phyloP scores from a whole-genome alignment of 139 green algal species.

The Medakamo hakoo region DNA sequence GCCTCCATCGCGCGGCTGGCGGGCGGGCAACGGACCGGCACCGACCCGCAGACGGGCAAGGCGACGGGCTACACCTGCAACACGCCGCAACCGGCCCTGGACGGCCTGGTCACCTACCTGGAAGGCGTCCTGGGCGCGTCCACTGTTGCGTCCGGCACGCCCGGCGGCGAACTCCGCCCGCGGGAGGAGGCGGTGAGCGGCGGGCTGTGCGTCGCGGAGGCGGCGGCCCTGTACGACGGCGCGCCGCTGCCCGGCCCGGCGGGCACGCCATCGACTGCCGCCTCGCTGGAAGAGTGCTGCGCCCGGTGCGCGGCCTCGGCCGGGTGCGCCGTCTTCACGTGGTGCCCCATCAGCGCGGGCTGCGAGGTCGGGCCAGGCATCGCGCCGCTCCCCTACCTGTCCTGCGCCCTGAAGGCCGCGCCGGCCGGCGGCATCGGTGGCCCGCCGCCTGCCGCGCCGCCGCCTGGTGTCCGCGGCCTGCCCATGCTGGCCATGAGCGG shows the following conservation, averaged over 20 bases:
- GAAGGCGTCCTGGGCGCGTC: too few species aligned
- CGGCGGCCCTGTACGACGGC: neutral
- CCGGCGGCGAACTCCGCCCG: neutral
- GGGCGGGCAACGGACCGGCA: neutral
- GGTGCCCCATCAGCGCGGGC: neutral
- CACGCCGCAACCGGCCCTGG: neutral
- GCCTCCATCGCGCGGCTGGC: neutral
- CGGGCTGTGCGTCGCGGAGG: neutral
- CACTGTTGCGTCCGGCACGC: neutral
- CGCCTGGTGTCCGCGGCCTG: too few species aligned
- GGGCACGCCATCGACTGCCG: neutral
- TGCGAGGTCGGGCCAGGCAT: neutral
- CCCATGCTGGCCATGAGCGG: too few species aligned
- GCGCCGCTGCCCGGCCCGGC: neutral
- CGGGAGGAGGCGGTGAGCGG: neutral
- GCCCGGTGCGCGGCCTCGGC: neutral
- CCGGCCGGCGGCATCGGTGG: too few species aligned
- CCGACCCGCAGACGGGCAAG: neutral
- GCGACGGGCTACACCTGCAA: neutral
- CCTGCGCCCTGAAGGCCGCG: neutral
- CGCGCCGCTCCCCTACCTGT: neutral
- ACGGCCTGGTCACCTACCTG: neutral
- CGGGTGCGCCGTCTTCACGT: neutral
- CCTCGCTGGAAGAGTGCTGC: neutral
- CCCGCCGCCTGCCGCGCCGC: too few species aligned